These are phyloP conservation scores for Ceratobasidium sp. DNA, from an alignment of 1,284 basidiomycete genomes.

Conservation along the genomic window DNA sequence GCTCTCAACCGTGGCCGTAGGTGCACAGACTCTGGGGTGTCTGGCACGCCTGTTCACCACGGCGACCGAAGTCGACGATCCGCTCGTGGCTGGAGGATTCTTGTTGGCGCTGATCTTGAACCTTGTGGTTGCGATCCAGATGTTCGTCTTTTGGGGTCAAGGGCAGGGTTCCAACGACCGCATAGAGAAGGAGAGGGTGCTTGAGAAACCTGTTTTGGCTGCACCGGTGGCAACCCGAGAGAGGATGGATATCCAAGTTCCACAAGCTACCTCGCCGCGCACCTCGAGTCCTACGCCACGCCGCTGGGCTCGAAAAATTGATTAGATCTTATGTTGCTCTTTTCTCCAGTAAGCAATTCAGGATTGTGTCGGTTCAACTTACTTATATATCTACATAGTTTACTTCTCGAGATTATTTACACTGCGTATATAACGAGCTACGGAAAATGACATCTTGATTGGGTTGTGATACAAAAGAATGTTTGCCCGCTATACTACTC, in stretches of 20 bases:
- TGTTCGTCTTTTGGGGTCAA: constrained; percentile 82
- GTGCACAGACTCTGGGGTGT: constrained; percentile 83
- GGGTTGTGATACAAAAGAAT: not conserved
- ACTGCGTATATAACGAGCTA: constrained; percentile 4
- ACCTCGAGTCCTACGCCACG: constrained; percentile 29
- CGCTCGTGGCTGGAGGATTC: constrained; percentile 80
- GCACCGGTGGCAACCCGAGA: constrained; percentile 9
- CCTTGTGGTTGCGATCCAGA: constrained; percentile 76
- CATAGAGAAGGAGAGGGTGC: constrained; percentile 42
- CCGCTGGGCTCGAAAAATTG: constrained; percentile 34
- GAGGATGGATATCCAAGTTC: constrained; percentile 29
- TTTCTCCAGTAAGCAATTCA: not conserved
- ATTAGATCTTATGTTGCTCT: not conserved
- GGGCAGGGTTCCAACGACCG: constrained; percentile 49
- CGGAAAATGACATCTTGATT: not conserved
- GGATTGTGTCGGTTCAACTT: not conserved
- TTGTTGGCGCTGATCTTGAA: constrained; percentile 81
- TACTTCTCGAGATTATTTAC: constrained; percentile 1
- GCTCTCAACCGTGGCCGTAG: constrained; percentile 86
- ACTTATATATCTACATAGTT: not conserved
- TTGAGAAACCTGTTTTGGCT: constrained; percentile 13
- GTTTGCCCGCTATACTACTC: constrained; percentile 34
- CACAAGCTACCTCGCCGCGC: constrained; percentile 18
- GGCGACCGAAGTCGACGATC: constrained; percentile 82
- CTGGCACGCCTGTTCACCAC: constrained; percentile 90